Evolutionary conservation across 371 early-diverging fungal species (phyloP), one percentile per base, ranked within the genome.

Genomic region (Rhizomucor miehei): DNA sequence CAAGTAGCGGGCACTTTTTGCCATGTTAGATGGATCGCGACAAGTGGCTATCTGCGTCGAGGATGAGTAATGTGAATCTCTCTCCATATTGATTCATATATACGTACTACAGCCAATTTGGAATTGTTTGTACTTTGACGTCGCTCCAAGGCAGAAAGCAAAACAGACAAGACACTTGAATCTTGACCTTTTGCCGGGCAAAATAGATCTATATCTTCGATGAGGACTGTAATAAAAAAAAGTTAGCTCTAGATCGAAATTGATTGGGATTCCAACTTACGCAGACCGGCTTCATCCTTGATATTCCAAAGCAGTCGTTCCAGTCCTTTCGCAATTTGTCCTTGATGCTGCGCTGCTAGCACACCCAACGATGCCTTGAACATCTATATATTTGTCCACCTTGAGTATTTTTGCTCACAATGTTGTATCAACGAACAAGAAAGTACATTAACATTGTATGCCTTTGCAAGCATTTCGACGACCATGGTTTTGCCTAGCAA

Each of bases 151-250:
- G 2, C 16, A 48, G 16, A 5, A 48, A 56, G 19, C 48, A 62
- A 14, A 44, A 59, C 44, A 43, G 58, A 20, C 57, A 69, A 50
- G 58, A 75, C 60, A 19, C 65, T 60, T 12, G 61, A 58, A 40
- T 71, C 56, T 29, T 64, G 59, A 12, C 66, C 65, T n/a, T 73
- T 63, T 24, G 61, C 54, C 19, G 83, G 77, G 48, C 79, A 84
- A 13, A 81, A 51, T 6, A 77, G 47, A 45, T 85, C 86, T 1
- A 85, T 59, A 52, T 83, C 81, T 36, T 85, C 82, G 14, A 85
- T 53, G 16, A 83, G 43, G 1, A 85, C 74, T 68, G n/a, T n/a
- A n/a, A n/a, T n/a, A n/a, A n/a, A n/a, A n/a, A n/a, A n/a, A n/a
- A n/a, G n/a, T n/a, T n/a, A n/a, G n/a, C n/a, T n/a, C n/a, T n/a